phyloP scores from a whole-genome alignment of 2,329 filamentous ascomycete species.

The Fusarium sp. region DNA sequence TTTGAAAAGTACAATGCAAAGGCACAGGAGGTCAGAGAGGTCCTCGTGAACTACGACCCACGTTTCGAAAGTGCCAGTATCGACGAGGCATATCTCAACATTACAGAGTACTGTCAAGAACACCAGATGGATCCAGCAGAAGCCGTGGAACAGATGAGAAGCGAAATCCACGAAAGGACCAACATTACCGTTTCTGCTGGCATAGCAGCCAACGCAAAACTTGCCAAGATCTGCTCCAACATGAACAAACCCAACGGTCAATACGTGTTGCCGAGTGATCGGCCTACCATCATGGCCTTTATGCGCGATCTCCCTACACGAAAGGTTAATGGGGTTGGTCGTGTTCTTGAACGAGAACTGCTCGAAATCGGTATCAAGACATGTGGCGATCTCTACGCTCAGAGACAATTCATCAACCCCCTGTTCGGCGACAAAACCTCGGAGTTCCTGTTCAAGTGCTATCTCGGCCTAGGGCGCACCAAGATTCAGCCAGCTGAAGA shows the following conservation, averaged over 20 bases:
- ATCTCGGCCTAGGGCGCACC: conserved; percentile 88
- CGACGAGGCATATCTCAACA: conserved; percentile 96
- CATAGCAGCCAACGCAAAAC: conserved; percentile 90
- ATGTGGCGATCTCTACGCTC: conserved; percentile 86
- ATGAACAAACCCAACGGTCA: conserved; percentile 97
- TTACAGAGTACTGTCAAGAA: conserved; percentile 84
- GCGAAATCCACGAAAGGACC: conserved; percentile 79
- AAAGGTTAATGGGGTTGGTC: conserved; percentile 95
- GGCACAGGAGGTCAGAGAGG: conserved; percentile 84
- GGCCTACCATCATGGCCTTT: conserved; percentile 82
- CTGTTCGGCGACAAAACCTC: conserved; percentile 94
- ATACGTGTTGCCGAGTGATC: conserved; percentile 79
- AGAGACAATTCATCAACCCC: conserved; percentile 78
- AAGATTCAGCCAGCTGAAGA: conserved; percentile 87
- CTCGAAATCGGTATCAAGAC: conserved; percentile 88
- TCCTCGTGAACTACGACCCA: conserved; percentile 89
- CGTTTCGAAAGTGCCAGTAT: conserved; percentile 94
- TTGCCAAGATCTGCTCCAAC: conserved; percentile 96
- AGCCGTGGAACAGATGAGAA: conserved; percentile 81
- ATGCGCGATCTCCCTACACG: conserved; percentile 86
- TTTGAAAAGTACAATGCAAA: conserved; percentile 93
- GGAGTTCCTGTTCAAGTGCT: conserved; percentile 85
- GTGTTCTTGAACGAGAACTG: conserved; percentile 92
- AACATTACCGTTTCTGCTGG: conserved; percentile 93
- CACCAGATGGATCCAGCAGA: conserved; percentile 77